Evolutionary conservation across 805 yeast species (phyloP).

Genomic region (Kuraishia borneana): DNA sequence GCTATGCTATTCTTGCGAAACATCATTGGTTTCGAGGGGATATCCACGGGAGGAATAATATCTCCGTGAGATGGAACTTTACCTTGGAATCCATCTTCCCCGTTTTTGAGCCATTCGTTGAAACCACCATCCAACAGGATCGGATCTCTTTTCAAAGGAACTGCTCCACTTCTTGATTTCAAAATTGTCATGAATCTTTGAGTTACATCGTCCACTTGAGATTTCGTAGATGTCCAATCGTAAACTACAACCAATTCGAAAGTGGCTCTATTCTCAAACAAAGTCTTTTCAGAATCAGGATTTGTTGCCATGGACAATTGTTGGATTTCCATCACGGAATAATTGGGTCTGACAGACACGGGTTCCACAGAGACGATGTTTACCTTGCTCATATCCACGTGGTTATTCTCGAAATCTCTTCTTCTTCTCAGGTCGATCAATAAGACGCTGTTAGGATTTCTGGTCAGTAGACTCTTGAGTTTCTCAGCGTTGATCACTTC

Average conservation of each 20-base stretch:
- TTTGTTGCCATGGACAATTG: slow-evolving; percentile 43
- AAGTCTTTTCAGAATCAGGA: slow-evolving; percentile 39
- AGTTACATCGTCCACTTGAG: slow-evolving; percentile 9
- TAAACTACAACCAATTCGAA: slow-evolving; percentile 61
- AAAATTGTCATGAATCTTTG: slow-evolving; percentile 24
- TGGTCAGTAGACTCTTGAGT: slow-evolving; percentile 16
- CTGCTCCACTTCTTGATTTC: slow-evolving; percentile 22
- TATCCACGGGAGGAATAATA: slow-evolving; percentile 8
- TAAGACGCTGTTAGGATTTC: slow-evolving; percentile 27
- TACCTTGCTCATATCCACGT: slow-evolving; percentile 35
- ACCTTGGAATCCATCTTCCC: slow-evolving; percentile 6
- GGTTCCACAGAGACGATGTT: slow-evolving; percentile 75
- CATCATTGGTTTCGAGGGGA: slow-evolving; percentile 2
- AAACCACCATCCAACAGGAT: slow-evolving; percentile 49
- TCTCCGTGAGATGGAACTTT: background rate
- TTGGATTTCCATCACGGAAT: slow-evolving; percentile 59
- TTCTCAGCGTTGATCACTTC: slow-evolving; percentile 9
- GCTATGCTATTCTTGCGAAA: slow-evolving; percentile 3
- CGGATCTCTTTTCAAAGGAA: slow-evolving; percentile 26
- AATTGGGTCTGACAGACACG: slow-evolving; percentile 33
- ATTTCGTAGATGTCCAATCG: slow-evolving; percentile 28
- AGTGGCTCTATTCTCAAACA: slow-evolving; percentile 39
- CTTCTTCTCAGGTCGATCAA: slow-evolving; percentile 64
- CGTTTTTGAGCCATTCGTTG: slow-evolving; percentile 54
- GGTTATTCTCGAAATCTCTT: slow-evolving; percentile 47